Base-by-base conservation (phyloP, 129 eudicot genomes). In the Cynara cardunculus region DNA sequence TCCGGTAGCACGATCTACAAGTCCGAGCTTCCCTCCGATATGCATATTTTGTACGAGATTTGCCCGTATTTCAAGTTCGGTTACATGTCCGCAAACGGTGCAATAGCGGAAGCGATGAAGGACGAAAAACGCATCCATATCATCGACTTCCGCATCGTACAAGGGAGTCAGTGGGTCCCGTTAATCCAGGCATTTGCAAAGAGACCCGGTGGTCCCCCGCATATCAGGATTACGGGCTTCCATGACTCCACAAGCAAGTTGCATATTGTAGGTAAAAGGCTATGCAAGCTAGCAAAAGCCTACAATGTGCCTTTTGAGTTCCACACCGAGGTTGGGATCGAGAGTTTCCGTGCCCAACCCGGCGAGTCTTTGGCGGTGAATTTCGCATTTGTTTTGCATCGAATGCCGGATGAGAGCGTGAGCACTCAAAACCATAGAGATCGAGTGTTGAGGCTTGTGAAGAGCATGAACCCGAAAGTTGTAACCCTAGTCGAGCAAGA, bases 121-220 rank as follows among this genome's bases (percentile, higher is more conserved):
- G 72, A 77, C 31, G 96, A 93, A 37, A 83, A 80, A 26, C 80
- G 84, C 19, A 90, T 93, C 35, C 98, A 93, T 75, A 91, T 93
- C 61, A 66, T 93, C 8, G 98, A 93, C 69, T 93, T 89, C 78
- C 85, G 82, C 46, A 85, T 93, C 37, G 89, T 86, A 16, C 92
- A 90, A 6, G 98, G 98, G 85, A 93, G 92, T 77, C 98, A 93
- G n/a, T 93, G 98, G 98, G 84, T 91, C 66, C 89, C 98, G 27
- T 84, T 93, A 24, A 89, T 93, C 83, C 96, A 91, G 27, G 94
- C 98, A 0, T 91, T 91, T 81, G 98, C 96, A 1, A 86, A 72
- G 19, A 83, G 94, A 56, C 96, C 89, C 0, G 90, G 98, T 28
- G 98, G 97, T 72, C 96, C 98, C 10, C 98, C 98, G 13, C 96